phyloP scores from a whole-genome alignment of 441 rosid genomes.

The Populus hybrid region DNA sequence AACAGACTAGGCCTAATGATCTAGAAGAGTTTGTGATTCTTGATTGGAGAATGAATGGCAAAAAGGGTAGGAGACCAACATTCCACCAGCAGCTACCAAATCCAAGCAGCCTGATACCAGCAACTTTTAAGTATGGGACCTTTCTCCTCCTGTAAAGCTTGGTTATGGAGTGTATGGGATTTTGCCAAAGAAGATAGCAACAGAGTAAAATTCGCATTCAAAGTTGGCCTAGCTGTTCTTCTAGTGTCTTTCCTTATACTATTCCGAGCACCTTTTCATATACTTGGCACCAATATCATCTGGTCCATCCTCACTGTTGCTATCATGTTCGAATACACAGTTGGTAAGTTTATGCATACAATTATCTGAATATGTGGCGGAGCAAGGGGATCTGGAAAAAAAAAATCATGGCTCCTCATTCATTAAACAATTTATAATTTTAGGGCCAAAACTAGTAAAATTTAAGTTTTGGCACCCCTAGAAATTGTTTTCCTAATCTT shows the following conservation, averaged over 20 bases:
- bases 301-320: constrained; percentile 81
- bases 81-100: constrained; percentile 30
- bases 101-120: constrained; percentile 22
- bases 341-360: constrained; percentile 34
- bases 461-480: background rate
- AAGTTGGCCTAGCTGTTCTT: constrained; percentile 65
- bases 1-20: background rate
- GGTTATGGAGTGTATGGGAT: constrained; percentile 46
- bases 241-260: constrained; percentile 61
- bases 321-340: constrained; percentile 66
- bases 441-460: background rate
- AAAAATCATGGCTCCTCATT: background rate
- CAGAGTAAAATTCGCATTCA: constrained; percentile 51
- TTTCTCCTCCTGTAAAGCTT: constrained; percentile 28
- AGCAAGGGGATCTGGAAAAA: too few relatives aligned
- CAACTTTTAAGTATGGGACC: constrained; percentile 6
- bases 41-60: constrained; percentile 55
- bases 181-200: constrained; percentile 53
- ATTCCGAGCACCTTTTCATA: constrained; percentile 50
- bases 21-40: constrained; percentile 19
- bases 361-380: too few relatives aligned
- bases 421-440: too few relatives aligned
- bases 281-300: constrained; percentile 55
- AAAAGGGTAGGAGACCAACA: constrained; percentile 46
- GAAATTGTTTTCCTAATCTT: background rate